Evolutionary conservation across 768 basidiomycete genomes (phyloP).

Genomic region (Xerocomellus chrysenteron): DNA sequence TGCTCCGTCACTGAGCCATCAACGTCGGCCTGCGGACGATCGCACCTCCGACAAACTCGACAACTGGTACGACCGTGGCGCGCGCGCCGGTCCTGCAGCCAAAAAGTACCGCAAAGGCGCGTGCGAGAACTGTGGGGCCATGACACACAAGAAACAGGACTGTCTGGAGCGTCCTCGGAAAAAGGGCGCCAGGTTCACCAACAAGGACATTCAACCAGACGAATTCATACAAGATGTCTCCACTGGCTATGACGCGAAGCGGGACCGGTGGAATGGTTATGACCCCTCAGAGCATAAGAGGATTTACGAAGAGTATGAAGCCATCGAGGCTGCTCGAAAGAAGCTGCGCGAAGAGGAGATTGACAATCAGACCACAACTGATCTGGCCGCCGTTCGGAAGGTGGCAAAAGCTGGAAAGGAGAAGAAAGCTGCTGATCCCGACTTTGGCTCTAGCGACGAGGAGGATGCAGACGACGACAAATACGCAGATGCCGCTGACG

Average conservation of each 20-base stretch:
- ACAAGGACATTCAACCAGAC: constrained; percentile 86
- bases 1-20: constrained; percentile 90
- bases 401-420: constrained; percentile 88
- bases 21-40: constrained; percentile 72
- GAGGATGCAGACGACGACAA: constrained; percentile 97
- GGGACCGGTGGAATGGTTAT: constrained; percentile 99
- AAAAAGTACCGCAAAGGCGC: constrained; percentile 98
- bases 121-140: constrained; percentile 98
- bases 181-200: constrained; percentile 92
- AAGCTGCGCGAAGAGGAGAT: constrained; percentile 95
- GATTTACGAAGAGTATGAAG: constrained; percentile 93
- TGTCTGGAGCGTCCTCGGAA: constrained; percentile 96
- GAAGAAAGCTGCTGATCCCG: constrained; percentile 71
- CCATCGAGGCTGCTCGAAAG: constrained; percentile 86
- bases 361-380: constrained; percentile 94
- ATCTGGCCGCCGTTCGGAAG: constrained; percentile 87
- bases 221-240: constrained; percentile 83
- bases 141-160: constrained; percentile 88
- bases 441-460: constrained; percentile 95
- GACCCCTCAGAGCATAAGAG: constrained; percentile 82
- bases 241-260: constrained; percentile 85
- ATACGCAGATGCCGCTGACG: constrained; percentile 97
- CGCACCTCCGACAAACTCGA: constrained; percentile 66
- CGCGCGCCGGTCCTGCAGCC: constrained; percentile 82
- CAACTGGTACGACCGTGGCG: constrained; percentile 89